Evolutionary conservation across 768 basidiomycete genomes (phyloP), one percentile per base, ranked within the genome.

Genomic region (Termitomyces bulborhizus): DNA sequence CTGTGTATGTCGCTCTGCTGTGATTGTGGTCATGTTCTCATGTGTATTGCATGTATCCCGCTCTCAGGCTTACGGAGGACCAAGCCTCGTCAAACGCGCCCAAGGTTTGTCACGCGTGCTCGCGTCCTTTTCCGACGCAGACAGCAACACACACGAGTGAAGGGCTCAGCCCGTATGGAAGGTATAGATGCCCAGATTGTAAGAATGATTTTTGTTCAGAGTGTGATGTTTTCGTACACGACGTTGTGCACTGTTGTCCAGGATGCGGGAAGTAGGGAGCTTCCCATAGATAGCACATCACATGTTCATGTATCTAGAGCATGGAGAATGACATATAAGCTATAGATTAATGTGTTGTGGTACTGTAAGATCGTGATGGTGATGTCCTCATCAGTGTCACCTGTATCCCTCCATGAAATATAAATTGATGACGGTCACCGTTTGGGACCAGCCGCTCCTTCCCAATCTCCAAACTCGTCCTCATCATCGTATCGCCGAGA

Each of bases 211-310:
- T 98, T 65, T 98, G 97, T 67, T 80, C 85, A 26, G 95, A 98
- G 47, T 99, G 97, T 66, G 97, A 99, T 71, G 81, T 96, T 18
- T 97, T 98, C 65, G 85, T 98, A 4, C 97, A 98, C 63, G 92
- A 96, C 58, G 93, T 93, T 21, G 76, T 98, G 18, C 96, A 98
- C 66, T 93, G 90, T 57, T 99, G 96, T 74, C 94, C 96, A 0
- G 90, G 88, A 9, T 92, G 89, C 60, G 86, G 86, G 2, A 77
- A 74, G 61, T 77, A 70, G 39, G 15, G 53, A 42, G 43, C 4
- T 29, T 13, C 36, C 16, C 21, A 3, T 16, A 26, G 24, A 27
- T 16, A 34, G 36, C 18, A 29, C n/a, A 36, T 34, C n/a, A 24
- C 27, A 21, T 37, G 36, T 37, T 27, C 32, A 49, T 48, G 47